Evolutionary conservation across 768 basidiomycete genomes (phyloP), one percentile per base, ranked within the genome.

Genomic region (Russula dissimulans): DNA sequence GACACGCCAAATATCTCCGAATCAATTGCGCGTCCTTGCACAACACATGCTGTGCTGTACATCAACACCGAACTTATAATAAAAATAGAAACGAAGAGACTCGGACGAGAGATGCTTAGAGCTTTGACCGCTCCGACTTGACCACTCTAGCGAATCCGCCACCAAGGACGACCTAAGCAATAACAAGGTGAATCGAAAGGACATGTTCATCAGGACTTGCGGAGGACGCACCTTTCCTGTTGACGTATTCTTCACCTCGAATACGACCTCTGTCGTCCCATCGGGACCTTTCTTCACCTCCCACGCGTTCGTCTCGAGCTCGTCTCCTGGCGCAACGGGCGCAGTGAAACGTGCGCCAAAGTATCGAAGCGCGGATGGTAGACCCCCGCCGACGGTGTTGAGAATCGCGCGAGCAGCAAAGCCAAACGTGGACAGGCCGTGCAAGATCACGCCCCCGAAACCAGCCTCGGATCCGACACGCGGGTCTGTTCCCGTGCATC

Each of bases 381-480:
- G 81, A 46, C 79, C 79, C 0, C 77, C 79, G 0, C 82, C 89
- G 12, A 85, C 77, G 2, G 78, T 77, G 59, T 79, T 78, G 62
- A 95, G 76, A 56, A 94, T 72, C 1, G 83, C 88, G 45, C 91
- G 84, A 3, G 89, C 92, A 8, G 78, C 87, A 69, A 91, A 91
- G 10, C 91, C 91, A 69, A 81, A 93, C 0, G 86, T 82, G 18
- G 87, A 85, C 29, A 94, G 78, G 32, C 91, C 91, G 68, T 95
- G 91, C 3, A 94, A 79, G 67, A 95, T 92, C 41, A 86, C 83
- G 50, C 86, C 91, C 3, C 89, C 89, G 67, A 95, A 93, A 11
- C 90, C 89, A 17, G 84, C 77, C 8, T 76, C 77, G 64, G 82
- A 70, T n/a, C 90, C 91, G 42, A 89, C 82, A 14, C 67, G 70